phyloP scores from a whole-genome alignment of 2,329 filamentous ascomycete species.

The Fusarium globosum region DNA sequence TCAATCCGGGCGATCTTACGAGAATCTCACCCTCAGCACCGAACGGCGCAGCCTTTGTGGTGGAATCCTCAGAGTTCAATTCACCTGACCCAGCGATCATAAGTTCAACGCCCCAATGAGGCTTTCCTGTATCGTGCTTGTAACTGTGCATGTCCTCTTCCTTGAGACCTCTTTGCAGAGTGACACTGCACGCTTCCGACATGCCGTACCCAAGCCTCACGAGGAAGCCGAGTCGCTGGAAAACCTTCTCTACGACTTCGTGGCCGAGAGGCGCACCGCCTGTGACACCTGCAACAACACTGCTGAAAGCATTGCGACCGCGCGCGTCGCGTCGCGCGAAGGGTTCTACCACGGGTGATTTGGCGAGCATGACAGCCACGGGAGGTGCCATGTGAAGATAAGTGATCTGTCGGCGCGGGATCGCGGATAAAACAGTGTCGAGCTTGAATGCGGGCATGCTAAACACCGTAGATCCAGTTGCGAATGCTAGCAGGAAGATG shows the following conservation, averaged over 20 bases:
- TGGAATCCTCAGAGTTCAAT: conserved; percentile 47
- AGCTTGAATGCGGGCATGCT: conserved; percentile 79
- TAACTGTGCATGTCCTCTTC: conserved; percentile 58
- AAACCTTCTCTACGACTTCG: conserved; percentile 68
- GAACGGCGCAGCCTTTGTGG: conserved; percentile 52
- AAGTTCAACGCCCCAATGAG: conserved; percentile 76
- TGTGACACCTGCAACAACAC: conserved; percentile 62
- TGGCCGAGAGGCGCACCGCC: conserved; percentile 73
- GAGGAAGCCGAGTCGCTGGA: conserved; percentile 66
- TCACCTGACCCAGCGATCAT: conserved; percentile 66
- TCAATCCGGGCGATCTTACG: conserved; percentile 71
- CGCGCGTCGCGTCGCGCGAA: conserved; percentile 59
- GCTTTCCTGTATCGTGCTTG: conserved; percentile 70
- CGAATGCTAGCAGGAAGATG: conserved; percentile 67
- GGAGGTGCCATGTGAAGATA: conserved; percentile 75
- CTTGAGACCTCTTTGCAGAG: conserved; percentile 67
- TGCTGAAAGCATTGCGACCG: conserved; percentile 66
- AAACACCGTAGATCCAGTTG: conserved; percentile 68
- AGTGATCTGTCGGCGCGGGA: conserved; percentile 72
- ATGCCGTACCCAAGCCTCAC: conserved; percentile 76
- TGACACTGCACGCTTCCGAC: conserved; percentile 76
- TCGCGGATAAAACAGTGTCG: conserved; percentile 68
- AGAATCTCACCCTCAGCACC: conserved; percentile 72
- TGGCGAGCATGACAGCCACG: conserved; percentile 75
- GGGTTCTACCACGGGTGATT: conserved; percentile 74